Evolutionary conservation across 129 eudicot species (phyloP).

Genomic region (Tagetes patula): DNA sequence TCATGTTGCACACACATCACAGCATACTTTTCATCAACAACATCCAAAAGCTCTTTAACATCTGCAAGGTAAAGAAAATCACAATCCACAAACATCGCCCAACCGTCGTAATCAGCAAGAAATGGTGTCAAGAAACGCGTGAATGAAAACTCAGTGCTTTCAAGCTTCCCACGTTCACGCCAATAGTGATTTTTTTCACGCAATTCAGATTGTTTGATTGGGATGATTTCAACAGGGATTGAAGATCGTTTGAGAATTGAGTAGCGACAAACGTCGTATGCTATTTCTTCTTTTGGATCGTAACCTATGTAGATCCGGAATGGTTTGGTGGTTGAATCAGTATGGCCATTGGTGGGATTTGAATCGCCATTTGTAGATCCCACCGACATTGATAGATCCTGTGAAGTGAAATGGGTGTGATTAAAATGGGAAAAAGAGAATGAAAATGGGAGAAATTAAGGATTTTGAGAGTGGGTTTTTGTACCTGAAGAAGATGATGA

Average conservation of each 20-base stretch:
- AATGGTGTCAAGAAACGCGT: conserved; percentile 74
- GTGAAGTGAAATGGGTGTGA: neutral
- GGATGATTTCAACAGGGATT: conserved; percentile 66
- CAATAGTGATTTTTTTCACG: conserved; percentile 61
- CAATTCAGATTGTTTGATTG: conserved; percentile 72
- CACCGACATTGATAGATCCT: conserved; percentile 27
- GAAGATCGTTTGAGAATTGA: conserved; percentile 70
- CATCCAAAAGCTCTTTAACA: conserved; percentile 57
- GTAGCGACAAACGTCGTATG: conserved; percentile 78
- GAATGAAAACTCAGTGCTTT: conserved; percentile 89
- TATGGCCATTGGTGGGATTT: neutral
- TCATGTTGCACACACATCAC: conserved; percentile 97
- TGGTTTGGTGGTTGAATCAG: neutral
- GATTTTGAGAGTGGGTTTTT: conserved; percentile 20
- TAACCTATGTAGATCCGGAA: conserved; percentile 76
- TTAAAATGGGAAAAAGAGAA: neutral
- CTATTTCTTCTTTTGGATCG: conserved; percentile 78
- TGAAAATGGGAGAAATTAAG: neutral
- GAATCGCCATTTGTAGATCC: conserved; percentile 19
- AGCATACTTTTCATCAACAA: conserved; percentile 77
- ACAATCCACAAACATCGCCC: conserved; percentile 98
- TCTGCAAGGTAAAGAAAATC: conserved; percentile 83
- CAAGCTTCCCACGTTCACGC: conserved; percentile 83
- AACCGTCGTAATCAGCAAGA: conserved; percentile 66
- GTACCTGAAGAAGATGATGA: conserved; percentile 10